phyloP scores from a whole-genome alignment of 495 filamentous ascomycete species.

The Penicillium angulare region DNA sequence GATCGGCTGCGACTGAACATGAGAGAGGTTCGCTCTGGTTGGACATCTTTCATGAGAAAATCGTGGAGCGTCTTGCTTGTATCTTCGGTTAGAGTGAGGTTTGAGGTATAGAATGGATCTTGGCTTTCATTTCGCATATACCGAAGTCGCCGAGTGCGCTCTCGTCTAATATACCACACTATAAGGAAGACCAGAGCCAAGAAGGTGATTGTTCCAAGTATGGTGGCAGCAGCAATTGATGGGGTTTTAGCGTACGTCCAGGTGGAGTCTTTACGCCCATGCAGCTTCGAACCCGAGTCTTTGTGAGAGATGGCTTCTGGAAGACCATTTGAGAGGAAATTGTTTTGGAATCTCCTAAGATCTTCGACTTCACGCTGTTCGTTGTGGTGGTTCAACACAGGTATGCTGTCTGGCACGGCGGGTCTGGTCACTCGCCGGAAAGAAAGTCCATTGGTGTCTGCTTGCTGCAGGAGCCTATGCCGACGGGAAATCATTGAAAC shows the following conservation, averaged over 20 bases:
- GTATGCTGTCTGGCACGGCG: no score
- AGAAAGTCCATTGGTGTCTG: no score
- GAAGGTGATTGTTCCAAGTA: conserved; percentile 4
- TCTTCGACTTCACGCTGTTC: no score
- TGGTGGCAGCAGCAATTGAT: conserved; percentile 11
- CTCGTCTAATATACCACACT: conserved; percentile 9
- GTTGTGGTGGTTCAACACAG: no score
- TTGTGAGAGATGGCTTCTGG: not conserved
- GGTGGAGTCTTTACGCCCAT: not conserved
- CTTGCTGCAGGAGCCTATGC: no score
- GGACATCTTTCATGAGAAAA: conserved; percentile 24
- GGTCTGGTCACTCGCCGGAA: no score
- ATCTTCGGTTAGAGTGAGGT: conserved; percentile 16
- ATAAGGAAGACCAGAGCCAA: conserved; percentile 9
- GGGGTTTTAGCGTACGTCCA: not conserved
- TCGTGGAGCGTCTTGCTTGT: conserved; percentile 17
- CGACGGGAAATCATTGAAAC: no score
- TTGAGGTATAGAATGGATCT: conserved; percentile 16
- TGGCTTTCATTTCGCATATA: not conserved
- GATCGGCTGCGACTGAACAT: conserved; percentile 29
- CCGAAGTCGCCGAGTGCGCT: not conserved
- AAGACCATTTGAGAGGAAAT: not conserved
- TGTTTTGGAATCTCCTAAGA: no score
- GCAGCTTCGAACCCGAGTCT: no score
- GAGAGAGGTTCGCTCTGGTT: conserved; percentile 25